phyloP scores from a whole-genome alignment of 2,329 filamentous ascomycete species.

The Fusarium mangiferae region DNA sequence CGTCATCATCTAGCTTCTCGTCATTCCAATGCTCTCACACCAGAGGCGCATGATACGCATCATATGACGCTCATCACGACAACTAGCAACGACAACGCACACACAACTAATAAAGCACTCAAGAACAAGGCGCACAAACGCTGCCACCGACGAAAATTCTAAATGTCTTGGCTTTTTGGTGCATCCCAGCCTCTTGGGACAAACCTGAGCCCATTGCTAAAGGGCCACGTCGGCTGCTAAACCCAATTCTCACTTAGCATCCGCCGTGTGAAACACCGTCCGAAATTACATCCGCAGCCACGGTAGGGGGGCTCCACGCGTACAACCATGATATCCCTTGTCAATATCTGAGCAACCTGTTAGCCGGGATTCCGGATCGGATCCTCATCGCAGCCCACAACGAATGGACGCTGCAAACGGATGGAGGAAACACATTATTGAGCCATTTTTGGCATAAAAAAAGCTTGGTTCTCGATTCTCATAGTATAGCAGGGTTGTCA shows the following conservation, averaged over 20 bases:
- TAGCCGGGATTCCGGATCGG: slow-evolving; percentile 26
- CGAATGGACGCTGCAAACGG: slow-evolving; percentile 14
- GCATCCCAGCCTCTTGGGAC: slow-evolving; percentile 31
- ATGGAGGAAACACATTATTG: slow-evolving; percentile 16
- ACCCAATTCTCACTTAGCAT: slow-evolving; percentile 36
- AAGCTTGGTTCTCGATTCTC: slow-evolving; percentile 30
- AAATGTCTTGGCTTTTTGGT: slow-evolving; percentile 30
- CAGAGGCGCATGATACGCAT: slow-evolving; percentile 19
- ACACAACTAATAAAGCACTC: background rate
- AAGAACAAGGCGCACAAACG: background rate
- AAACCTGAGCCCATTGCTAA: slow-evolving; percentile 9
- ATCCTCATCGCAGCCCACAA: slow-evolving; percentile 6
- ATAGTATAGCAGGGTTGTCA: slow-evolving; percentile 16
- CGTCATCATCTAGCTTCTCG: slow-evolving; percentile 5
- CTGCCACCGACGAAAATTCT: slow-evolving; percentile 11
- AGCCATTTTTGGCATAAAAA: slow-evolving; percentile 32
- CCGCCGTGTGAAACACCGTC: slow-evolving; percentile 45
- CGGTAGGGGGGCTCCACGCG: slow-evolving; percentile 30
- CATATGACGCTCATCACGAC: slow-evolving; percentile 23
- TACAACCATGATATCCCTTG: slow-evolving; percentile 19
- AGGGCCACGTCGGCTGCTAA: slow-evolving; percentile 44
- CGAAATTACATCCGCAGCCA: slow-evolving; percentile 52
- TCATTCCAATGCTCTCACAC: slow-evolving; percentile 34
- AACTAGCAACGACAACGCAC: slow-evolving; percentile 1
- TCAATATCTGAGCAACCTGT: slow-evolving; percentile 24